Conservation (phyloP, 495 filamentous ascomycete genomes). For the Chaetomidium leptoderma region DNA sequence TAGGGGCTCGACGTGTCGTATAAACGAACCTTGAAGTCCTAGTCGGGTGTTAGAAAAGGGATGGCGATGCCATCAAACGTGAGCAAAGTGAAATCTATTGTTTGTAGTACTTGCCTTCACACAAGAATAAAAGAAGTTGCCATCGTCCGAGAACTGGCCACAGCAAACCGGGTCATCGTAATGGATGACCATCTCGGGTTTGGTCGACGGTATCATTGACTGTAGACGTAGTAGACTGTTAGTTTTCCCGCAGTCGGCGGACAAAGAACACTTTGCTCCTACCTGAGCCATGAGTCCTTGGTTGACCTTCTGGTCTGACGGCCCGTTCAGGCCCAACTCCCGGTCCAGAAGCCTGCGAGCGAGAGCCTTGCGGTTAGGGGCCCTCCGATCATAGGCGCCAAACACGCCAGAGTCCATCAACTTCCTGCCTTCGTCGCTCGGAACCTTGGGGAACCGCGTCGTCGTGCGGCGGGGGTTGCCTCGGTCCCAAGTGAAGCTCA, state of each 20-base stretch:
- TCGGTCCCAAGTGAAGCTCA: constrained; percentile 15
- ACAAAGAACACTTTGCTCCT: not conserved
- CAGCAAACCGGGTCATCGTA: constrained; percentile 84
- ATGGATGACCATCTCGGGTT: constrained; percentile 83
- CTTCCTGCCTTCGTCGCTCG: constrained; percentile 66
- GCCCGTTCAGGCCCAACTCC: constrained; percentile 63
- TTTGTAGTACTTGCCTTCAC: constrained; percentile 55
- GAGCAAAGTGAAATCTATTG: too few relatives aligned
- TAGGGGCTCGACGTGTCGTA: constrained; percentile 97
- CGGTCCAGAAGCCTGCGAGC: constrained; percentile 68
- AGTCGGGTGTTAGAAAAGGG: not conserved
- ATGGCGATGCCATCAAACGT: not conserved
- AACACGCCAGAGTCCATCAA: constrained; percentile 79
- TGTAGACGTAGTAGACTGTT: constrained; percentile 41
- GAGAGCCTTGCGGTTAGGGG: constrained; percentile 52
- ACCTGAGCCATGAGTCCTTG: constrained; percentile 54
- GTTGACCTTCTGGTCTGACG: constrained; percentile 49
- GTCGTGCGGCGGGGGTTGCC: constrained; percentile 37
- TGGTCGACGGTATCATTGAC: constrained; percentile 64
- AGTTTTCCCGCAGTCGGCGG: not conserved
- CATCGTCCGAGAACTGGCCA: constrained; percentile 93
- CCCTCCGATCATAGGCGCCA: constrained; percentile 56
- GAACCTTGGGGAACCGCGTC: constrained; percentile 64
- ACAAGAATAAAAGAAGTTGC: constrained; percentile 96
- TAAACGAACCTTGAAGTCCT: constrained; percentile 87